These are phyloP conservation scores for Leccinum subgranulosum DNA, from an alignment of 768 basidiomycete species.

Conservation along the genomic window DNA sequence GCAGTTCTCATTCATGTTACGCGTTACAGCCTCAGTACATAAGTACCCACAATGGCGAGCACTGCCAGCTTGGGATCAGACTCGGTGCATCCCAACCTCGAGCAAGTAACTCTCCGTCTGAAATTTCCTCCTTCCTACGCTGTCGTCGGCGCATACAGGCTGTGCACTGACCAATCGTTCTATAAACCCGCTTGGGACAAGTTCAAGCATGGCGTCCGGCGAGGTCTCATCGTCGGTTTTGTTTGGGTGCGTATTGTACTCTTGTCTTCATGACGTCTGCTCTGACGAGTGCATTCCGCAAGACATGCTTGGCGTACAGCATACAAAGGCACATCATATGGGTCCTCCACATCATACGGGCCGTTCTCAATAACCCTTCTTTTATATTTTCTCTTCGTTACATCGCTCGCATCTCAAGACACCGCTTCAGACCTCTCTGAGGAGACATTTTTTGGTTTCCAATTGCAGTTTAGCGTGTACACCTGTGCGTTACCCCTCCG, in stretches of 20 bases:
- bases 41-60: background rate
- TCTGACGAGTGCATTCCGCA: slow-evolving; percentile 2
- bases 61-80: slow-evolving; percentile 11
- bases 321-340: slow-evolving; percentile 55
- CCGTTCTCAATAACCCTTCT: slow-evolving; percentile 22
- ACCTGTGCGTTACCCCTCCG: slow-evolving; percentile 49
- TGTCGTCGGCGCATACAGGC: slow-evolving; percentile 78
- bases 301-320: slow-evolving; percentile 67
- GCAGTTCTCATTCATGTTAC: no score
- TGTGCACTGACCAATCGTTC: slow-evolving; percentile 69
- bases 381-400: slow-evolving; percentile 27
- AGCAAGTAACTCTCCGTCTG: slow-evolving; percentile 57
- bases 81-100: slow-evolving; percentile 43
- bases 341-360: slow-evolving; percentile 35
- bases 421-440: slow-evolving; percentile 30
- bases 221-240: slow-evolving; percentile 67
- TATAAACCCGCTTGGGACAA: slow-evolving; percentile 81
- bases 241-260: slow-evolving; percentile 53
- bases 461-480: slow-evolving; percentile 62
- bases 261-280: background rate
- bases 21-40: no score
- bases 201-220: slow-evolving; percentile 69
- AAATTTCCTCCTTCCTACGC: slow-evolving; percentile 81
- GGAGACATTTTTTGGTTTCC: slow-evolving; percentile 63
- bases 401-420: slow-evolving; percentile 24